Evolutionary conservation across 345 rosid species (phyloP), one percentile per base, ranked within the genome.

Genomic region (Geranium brycei): DNA sequence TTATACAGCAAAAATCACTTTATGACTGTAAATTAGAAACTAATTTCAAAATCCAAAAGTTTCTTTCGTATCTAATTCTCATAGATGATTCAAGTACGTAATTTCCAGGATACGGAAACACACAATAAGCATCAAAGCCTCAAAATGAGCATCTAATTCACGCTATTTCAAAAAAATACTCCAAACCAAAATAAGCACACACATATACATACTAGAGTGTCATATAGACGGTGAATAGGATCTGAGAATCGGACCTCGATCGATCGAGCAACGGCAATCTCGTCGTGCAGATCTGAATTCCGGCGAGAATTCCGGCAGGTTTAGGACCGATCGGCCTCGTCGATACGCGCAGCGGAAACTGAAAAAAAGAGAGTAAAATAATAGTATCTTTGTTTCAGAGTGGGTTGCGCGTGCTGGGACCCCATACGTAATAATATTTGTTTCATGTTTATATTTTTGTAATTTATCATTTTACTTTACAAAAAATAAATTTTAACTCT

Each of bases 201-300:
- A 23, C 28, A 23, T 23, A 23, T 23, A 23, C 28, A 23, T 23
- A 23, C 28, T 23, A 23, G 28, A 23, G 28, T 23, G 1, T 23
- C 28, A 1, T 23, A 23, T 23, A 2, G 28, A 23, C 28, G 28
- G 28, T 23, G 28, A 63, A 2, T 47, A 19, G 58, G 58, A 47
- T 63, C 66, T 19, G 23, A 7, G 14, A 63, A 63, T 19, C 66
- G 23, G 15, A 63, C 66, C 66, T 63, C 5, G 15, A 6, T 19
- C 12, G 14, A 14, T 23, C 28, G 28, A 23, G 57, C 13, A 32
- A 47, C 11, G 28, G 38, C 14, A 47, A 0, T 12, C 10, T 13
- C 28, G 8, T 1, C 35, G 58, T 18, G 58, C 17, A 53, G 57
- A 53, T 53, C 57, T 53, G 1, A 53, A n/a, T n/a, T 16, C 17